phyloP scores from a whole-genome alignment of 306 rosid genomes.

The Fragaria nilgerrensis region DNA sequence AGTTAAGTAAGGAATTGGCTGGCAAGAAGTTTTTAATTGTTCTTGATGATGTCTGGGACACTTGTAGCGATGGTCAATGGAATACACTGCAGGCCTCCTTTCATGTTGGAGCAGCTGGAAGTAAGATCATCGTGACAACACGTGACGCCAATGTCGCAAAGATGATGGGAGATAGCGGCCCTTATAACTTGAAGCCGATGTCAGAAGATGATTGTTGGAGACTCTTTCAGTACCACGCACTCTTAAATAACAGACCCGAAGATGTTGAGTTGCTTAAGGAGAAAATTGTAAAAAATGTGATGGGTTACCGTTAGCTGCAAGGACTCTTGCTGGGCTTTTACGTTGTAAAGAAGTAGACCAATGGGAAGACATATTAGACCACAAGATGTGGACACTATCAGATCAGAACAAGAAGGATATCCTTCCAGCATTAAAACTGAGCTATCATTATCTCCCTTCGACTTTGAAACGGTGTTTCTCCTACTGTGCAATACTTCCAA shows the following conservation, averaged over 20 bases:
- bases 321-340: neutral
- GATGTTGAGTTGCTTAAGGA: neutral
- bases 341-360: neutral
- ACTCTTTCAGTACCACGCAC: neutral
- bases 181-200: neutral
- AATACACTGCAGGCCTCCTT: neutral
- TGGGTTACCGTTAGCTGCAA: neutral
- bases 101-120: neutral
- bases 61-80: neutral
- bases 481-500: slow-evolving; percentile 27
- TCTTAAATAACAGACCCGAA: neutral
- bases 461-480: slow-evolving; percentile 22
- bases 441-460: slow-evolving; percentile 26
- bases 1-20: neutral
- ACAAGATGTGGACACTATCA: neutral
- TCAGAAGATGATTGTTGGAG: neutral
- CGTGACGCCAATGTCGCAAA: neutral
- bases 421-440: slow-evolving; percentile 20
- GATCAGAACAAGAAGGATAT: neutral
- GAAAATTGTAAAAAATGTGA: neutral
- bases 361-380: neutral
- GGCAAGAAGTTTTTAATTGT: neutral
- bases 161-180: neutral
- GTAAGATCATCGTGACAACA: neutral
- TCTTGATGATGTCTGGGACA: neutral